These are phyloP conservation scores for Tulasnella sp. DNA, from an alignment of 768 basidiomycete genomes.

Conservation along the genomic window DNA sequence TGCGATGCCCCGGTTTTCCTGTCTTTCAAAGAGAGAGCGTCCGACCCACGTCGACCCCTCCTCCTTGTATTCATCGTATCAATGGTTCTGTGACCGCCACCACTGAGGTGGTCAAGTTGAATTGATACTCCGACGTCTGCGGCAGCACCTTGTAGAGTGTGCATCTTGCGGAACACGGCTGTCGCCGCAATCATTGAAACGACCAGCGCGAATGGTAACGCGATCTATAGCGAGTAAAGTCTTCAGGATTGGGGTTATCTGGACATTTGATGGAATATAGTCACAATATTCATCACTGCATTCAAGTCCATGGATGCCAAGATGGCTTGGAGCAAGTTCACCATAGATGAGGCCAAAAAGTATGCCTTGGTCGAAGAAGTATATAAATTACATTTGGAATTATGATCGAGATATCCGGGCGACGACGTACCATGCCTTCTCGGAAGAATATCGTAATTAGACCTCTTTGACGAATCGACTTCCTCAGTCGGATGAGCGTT, in stretches of 20 bases:
- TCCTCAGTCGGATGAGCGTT: background rate
- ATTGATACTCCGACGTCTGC: background rate
- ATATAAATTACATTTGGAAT: background rate
- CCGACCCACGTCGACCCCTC: no score
- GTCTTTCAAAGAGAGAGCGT: no score
- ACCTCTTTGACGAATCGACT: background rate
- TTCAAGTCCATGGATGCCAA: background rate
- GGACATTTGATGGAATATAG: background rate
- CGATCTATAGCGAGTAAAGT: background rate
- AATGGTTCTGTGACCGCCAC: no score
- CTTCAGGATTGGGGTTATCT: no score
- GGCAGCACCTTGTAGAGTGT: slow-evolving; percentile 6
- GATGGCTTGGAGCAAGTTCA: slow-evolving; percentile 9
- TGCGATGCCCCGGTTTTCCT: no score
- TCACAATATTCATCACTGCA: slow-evolving; percentile 10
- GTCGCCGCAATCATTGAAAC: slow-evolving; percentile 13
- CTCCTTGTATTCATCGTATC: no score
- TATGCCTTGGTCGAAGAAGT: background rate
- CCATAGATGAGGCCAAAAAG: slow-evolving; percentile 5
- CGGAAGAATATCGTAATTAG: background rate
- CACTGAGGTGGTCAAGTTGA: no score
- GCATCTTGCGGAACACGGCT: slow-evolving; percentile 5
- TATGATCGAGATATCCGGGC: background rate
- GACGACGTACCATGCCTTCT: slow-evolving; percentile 9
- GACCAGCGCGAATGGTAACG: slow-evolving; percentile 9